phyloP scores from a whole-genome alignment of 768 basidiomycete genomes.

The Mycena capillaripes region DNA sequence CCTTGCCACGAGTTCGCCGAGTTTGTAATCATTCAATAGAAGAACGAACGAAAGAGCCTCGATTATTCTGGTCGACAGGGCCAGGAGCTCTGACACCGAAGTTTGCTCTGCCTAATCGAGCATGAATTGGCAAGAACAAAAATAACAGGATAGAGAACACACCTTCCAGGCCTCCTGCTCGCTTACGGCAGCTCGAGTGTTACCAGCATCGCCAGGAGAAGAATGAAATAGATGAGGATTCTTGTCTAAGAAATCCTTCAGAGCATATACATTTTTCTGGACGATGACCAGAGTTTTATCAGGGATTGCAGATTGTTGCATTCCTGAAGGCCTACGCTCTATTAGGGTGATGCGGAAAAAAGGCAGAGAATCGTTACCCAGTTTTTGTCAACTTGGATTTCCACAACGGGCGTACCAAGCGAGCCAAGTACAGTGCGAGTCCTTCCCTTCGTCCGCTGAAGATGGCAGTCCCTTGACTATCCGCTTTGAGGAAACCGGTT shows the following conservation, averaged over 20 bases:
- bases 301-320: constrained; percentile 72
- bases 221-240: constrained; percentile 91
- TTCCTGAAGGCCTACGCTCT: constrained; percentile 53
- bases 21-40: constrained; percentile 90
- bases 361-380: constrained; percentile 59
- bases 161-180: constrained; percentile 96
- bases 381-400: constrained; percentile 79
- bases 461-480: constrained; percentile 78
- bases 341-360: constrained; percentile 7
- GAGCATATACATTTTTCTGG: constrained; percentile 83
- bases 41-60: constrained; percentile 96
- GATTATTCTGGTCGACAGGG: constrained; percentile 86
- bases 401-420: constrained; percentile 92
- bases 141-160: constrained; percentile 27
- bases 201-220: constrained; percentile 76
- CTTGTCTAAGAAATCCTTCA: constrained; percentile 83
- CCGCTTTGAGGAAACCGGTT: constrained; percentile 54
- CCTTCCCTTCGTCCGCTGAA: constrained; percentile 94
- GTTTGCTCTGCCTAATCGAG: constrained; percentile 77
- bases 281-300: constrained; percentile 76
- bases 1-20: constrained; percentile 88
- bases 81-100: constrained; percentile 83
- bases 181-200: constrained; percentile 67
- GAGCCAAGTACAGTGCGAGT: constrained; percentile 87
- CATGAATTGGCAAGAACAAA: background rate